phyloP scores from a whole-genome alignment of 768 basidiomycete genomes.

The Flagelloscypha sp. region DNA sequence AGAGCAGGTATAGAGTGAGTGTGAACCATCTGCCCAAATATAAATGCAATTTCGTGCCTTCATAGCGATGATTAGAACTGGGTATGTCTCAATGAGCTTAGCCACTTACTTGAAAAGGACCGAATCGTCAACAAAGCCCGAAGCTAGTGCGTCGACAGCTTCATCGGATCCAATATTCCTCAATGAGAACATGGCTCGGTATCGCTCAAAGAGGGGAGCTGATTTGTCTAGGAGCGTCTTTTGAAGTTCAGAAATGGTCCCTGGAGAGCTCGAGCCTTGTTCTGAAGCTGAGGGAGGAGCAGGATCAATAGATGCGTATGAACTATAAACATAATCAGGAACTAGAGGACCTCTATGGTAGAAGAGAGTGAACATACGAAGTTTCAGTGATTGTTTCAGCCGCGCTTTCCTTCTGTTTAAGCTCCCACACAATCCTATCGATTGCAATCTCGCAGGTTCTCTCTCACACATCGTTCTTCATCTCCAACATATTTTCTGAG shows the following conservation, averaged over 20 bases:
- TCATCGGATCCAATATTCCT: slow-evolving; percentile 82
- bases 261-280: slow-evolving; percentile 41
- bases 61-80: slow-evolving; percentile 2
- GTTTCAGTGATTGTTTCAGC: slow-evolving; percentile 20
- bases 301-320: slow-evolving; percentile 82
- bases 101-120: slow-evolving; percentile 82
- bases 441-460: slow-evolving; percentile 98
- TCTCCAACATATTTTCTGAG: slow-evolving; percentile 68
- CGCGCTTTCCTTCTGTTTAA: slow-evolving; percentile 53
- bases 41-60: slow-evolving; percentile 97
- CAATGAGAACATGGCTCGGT: slow-evolving; percentile 97
- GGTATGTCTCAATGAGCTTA: slow-evolving; percentile 1
- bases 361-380: slow-evolving; percentile 27
- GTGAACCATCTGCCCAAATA: slow-evolving; percentile 92
- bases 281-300: slow-evolving; percentile 67
- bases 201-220: slow-evolving; percentile 81
- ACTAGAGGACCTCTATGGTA: not conserved
- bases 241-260: slow-evolving; percentile 46
- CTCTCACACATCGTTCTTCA: slow-evolving; percentile 67
- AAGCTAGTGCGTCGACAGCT: slow-evolving; percentile 86
- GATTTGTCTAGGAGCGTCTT: slow-evolving; percentile 54
- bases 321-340: slow-evolving; percentile 26
- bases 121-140: slow-evolving; percentile 82
- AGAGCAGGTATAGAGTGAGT: slow-evolving; percentile 83
- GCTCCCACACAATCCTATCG: slow-evolving; percentile 92